Base-by-base conservation (phyloP, 129 eudicot genomes). In the Oenanthe sinensis region DNA sequence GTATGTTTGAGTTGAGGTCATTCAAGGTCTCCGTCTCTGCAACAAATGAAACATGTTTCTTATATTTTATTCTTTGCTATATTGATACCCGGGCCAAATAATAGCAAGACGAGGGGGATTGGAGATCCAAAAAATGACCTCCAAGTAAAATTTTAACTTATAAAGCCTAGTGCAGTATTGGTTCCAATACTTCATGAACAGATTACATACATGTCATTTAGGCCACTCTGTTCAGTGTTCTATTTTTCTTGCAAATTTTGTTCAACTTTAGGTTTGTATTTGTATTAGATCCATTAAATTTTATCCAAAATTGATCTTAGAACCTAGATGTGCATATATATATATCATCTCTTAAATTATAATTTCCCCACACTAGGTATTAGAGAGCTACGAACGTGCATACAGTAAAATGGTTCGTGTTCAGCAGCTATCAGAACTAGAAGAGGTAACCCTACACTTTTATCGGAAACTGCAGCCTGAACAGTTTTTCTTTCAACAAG, bases 321-420 rank as follows among this genome's bases (percentile, higher is more conserved):
- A 30, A 67, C 42, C 22, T 30, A 20, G 5, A 28, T 67, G 43
- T 67, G 40, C 20, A 5, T 13, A 6, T 67, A 1, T 67, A 12
- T 36, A 30, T 30, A n/a, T 20, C 36, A 22, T 71, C 4, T 72
- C 48, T 42, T 28, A 8, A 43, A 73, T n/a, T 44, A n/a, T 39
- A 9, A 48, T 43, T 74, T 79, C 28, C 78, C 16, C 28, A 15
- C 62, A 63, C 79, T 87, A 95, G 99, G 99, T 96, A 74, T 88
- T 96, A 79, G 99, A 96, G 87, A 96, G 99, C 91, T 96, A 96
- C 83, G 99, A 96, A 68, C 97, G 99, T 63, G 97, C 97, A 22
- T 96, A 96, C 86, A 96, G 89, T 85, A 96, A 92, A 84, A 96
- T 96, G 97, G 97, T 96, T 83, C 96, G 97, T 65, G 92, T 92